Conservation (phyloP, 208 protist species). For the Porcisia hertigi region DNA sequence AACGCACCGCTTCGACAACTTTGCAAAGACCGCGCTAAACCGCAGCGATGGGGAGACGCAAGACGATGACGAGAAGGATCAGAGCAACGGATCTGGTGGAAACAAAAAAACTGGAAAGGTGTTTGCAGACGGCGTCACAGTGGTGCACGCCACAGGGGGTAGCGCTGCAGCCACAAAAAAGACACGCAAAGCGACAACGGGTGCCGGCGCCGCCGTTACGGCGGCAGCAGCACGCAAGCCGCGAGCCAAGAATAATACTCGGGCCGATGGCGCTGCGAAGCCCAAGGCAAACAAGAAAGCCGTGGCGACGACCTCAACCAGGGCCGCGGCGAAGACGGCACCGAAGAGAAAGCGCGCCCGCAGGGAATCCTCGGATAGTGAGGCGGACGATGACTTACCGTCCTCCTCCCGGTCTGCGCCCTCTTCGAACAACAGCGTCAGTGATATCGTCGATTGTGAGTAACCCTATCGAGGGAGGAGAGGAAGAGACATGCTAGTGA, state of each 20-base stretch:
- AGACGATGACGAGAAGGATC: conserved; percentile 26
- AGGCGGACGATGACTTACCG: conserved; percentile 3
- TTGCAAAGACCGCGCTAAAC: conserved; percentile 56
- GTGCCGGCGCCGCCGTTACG: neutral
- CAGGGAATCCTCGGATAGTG: conserved; percentile 14
- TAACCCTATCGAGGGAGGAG: neutral
- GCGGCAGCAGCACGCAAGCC: conserved; percentile 21
- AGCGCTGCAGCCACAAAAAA: conserved; percentile 7
- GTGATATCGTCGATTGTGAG: conserved; percentile 16
- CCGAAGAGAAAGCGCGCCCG: conserved; percentile 12
- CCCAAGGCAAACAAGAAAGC: conserved; percentile 37
- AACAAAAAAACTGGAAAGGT: conserved; percentile 10
- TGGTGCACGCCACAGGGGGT: conserved; percentile 9
- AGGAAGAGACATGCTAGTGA: neutral
- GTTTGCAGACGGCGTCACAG: conserved; percentile 25
- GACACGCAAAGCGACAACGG: neutral
- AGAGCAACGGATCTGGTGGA: conserved; percentile 13
- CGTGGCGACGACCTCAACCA: conserved; percentile 13
- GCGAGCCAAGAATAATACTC: conserved; percentile 24
- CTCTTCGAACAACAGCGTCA: neutral
- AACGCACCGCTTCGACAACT: conserved; percentile 76
- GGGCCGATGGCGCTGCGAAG: conserved; percentile 10
- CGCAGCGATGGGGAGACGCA: conserved; percentile 27
- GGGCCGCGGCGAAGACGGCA: conserved; percentile 18
- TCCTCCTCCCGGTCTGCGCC: conserved; percentile 1